These are phyloP conservation scores for Teratosphaeria zuluensis DNA, from an alignment of 2,329 filamentous ascomycete genomes.

Conservation along the genomic window DNA sequence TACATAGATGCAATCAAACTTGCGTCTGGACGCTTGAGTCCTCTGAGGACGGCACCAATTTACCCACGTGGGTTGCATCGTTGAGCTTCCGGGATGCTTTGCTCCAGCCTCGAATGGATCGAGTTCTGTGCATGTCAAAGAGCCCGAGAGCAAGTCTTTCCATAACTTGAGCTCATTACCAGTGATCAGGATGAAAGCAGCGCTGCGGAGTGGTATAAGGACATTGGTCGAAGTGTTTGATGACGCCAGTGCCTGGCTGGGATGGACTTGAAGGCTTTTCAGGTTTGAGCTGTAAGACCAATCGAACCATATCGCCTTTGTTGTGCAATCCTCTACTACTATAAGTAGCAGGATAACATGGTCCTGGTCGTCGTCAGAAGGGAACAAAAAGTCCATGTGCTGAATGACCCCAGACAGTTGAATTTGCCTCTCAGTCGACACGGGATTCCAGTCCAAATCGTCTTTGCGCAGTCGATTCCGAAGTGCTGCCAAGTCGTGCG, in stretches of 20 bases:
- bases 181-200: conserved; percentile 33
- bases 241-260: conserved; percentile 15
- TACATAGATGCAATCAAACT: conserved; percentile 72
- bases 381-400: conserved; percentile 77
- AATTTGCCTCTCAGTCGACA: conserved; percentile 43
- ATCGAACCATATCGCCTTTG: conserved; percentile 28
- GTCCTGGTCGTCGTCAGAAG: conserved; percentile 50
- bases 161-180: conserved; percentile 29
- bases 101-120: conserved; percentile 4
- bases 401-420: conserved; percentile 63
- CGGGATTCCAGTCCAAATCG: conserved; percentile 45
- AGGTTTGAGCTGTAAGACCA: conserved; percentile 19
- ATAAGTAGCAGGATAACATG: conserved; percentile 69
- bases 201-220: conserved; percentile 31
- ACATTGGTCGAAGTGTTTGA: conserved; percentile 24
- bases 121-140: conserved; percentile 13
- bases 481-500: conserved; percentile 49
- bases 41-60: conserved; percentile 75
- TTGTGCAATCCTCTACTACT: conserved; percentile 34
- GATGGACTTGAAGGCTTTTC: conserved; percentile 12
- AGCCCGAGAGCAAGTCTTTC: conserved; percentile 32
- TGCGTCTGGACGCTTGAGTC: conserved; percentile 49
- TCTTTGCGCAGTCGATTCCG: conserved; percentile 39
- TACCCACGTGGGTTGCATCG: conserved; percentile 48
- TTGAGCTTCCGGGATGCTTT: conserved; percentile 15